A percentile compares a stretch with the other conserved stretches of the same genome.
Conservation (phyloP, 2,329 filamentous ascomycete genomes). For the Colletotrichum sp. region DNA sequence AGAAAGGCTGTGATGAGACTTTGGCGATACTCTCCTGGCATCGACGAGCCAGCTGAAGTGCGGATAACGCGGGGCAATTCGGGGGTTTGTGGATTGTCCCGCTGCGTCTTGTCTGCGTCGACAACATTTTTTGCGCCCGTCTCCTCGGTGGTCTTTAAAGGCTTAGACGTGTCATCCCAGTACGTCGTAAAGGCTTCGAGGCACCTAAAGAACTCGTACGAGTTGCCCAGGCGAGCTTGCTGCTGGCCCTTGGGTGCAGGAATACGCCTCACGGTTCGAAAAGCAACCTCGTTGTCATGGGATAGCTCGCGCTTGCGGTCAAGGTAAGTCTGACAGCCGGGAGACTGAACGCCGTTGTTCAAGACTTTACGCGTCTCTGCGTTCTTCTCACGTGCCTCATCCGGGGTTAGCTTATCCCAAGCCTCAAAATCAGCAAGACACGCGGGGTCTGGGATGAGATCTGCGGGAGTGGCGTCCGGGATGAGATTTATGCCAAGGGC, state of each 20-base stretch:
- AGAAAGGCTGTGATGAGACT: conserved; percentile 64
- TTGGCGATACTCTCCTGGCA: conserved; percentile 64
- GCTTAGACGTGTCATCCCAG: conserved; percentile 65
- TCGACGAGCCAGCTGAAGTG: conserved; percentile 55
- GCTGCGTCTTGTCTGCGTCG: conserved; percentile 19
- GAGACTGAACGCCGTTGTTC: conserved; percentile 58
- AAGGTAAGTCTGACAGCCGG: conserved; percentile 62
- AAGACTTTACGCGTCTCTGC: conserved; percentile 52
- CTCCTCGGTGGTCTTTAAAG: conserved; percentile 19
- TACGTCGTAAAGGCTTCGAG: conserved; percentile 63
- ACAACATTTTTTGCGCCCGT: not conserved
- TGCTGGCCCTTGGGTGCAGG: conserved; percentile 57
- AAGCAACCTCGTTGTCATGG: conserved; percentile 62
- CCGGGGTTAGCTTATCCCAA: conserved; percentile 55
- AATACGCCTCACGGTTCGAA: conserved; percentile 65
- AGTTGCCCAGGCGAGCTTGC: conserved; percentile 63
- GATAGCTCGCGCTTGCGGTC: conserved; percentile 65
- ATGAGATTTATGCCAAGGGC: conserved; percentile 64
- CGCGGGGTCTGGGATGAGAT: conserved; percentile 59
- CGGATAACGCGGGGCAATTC: conserved; percentile 33
- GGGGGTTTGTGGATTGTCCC: not conserved
- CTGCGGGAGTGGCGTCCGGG: conserved; percentile 49
- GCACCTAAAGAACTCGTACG: conserved; percentile 70
- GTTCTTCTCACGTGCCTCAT: conserved; percentile 55
- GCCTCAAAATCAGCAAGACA: conserved; percentile 58